Evolutionary conservation across 1,284 basidiomycete genomes (phyloP).

Genomic region (Heterobasidion annosum): DNA sequence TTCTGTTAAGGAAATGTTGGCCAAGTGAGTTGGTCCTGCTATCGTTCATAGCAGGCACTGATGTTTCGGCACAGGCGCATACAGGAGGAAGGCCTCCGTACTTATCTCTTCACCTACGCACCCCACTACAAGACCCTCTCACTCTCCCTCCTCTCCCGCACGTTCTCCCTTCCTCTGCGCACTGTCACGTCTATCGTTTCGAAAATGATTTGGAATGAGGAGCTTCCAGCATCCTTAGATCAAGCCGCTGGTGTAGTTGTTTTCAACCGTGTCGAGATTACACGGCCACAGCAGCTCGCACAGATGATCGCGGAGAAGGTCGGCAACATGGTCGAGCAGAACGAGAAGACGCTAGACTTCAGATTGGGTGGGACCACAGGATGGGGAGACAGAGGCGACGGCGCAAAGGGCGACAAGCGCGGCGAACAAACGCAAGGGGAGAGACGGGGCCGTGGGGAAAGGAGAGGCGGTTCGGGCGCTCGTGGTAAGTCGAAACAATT

Average conservation of each 20-base stretch:
- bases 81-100: conserved; percentile 95
- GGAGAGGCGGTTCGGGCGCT: conserved; percentile 35
- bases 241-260: conserved; percentile 81
- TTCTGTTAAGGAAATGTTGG: conserved; percentile 91
- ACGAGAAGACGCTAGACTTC: conserved; percentile 88
- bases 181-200: conserved; percentile 89
- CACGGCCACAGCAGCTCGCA: conserved; percentile 85
- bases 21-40: conserved; percentile 50
- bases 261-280: conserved; percentile 85
- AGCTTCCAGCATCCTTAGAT: conserved; percentile 90
- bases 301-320: conserved; percentile 87
- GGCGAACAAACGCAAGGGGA: conserved; percentile 64
- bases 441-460: conserved; percentile 60
- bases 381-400: conserved; percentile 66
- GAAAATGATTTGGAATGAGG: conserved; percentile 99
- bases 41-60: conserved; percentile 4
- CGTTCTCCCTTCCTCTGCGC: conserved; percentile 77
- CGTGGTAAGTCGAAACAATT: conserved; percentile 34
- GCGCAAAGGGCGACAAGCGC: conserved; percentile 67
- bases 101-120: conserved; percentile 98
- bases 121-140: conserved; percentile 92
- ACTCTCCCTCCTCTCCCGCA: conserved; percentile 77
- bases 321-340: conserved; percentile 84
- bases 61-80: conserved; percentile 61
- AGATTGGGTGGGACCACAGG: conserved; percentile 69